Percentiles rank a stretch among this genome's conserved stretches.
Conservation (phyloP, 2,329 filamentous ascomycete genomes). For the Fusarium abutilonis region DNA sequence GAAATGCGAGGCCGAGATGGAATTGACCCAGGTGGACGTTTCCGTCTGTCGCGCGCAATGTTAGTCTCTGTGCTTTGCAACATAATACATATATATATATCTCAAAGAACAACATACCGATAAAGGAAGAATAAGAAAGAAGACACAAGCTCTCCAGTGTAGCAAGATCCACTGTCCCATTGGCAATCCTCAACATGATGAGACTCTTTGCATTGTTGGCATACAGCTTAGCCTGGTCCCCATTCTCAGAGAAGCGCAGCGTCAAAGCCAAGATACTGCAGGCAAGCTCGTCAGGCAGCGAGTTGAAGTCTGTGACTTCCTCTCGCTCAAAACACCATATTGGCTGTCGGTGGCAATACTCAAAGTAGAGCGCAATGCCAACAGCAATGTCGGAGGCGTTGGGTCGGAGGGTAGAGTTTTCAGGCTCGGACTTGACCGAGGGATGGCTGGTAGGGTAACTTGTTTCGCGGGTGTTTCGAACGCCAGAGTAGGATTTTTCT, state of each 20-base stretch:
- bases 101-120: too few relatives aligned
- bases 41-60: conserved; percentile 54
- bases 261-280: conserved; percentile 55
- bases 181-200: conserved; percentile 61
- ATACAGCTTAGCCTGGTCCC: conserved; percentile 49
- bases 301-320: conserved; percentile 50
- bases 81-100: too few relatives aligned
- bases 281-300: conserved; percentile 53
- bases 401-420: conserved; percentile 45
- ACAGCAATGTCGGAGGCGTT: conserved; percentile 47
- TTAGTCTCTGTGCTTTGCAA: conserved; percentile 6
- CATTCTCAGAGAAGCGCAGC: conserved; percentile 51
- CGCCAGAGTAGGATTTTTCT: conserved; percentile 50
- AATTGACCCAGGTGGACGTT: conserved; percentile 61
- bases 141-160: conserved; percentile 63
- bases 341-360: conserved; percentile 56
- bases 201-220: conserved; percentile 54
- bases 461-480: conserved; percentile 42
- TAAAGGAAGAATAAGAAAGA: conserved; percentile 60
- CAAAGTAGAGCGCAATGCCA: conserved; percentile 54
- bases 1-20: conserved; percentile 60
- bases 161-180: conserved; percentile 59
- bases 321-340: conserved; percentile 59
- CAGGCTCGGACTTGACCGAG: conserved; percentile 44
- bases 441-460: conserved; percentile 40